Conservation (phyloP, 2,329 filamentous ascomycete species). For the Microascus cirrosus region DNA sequence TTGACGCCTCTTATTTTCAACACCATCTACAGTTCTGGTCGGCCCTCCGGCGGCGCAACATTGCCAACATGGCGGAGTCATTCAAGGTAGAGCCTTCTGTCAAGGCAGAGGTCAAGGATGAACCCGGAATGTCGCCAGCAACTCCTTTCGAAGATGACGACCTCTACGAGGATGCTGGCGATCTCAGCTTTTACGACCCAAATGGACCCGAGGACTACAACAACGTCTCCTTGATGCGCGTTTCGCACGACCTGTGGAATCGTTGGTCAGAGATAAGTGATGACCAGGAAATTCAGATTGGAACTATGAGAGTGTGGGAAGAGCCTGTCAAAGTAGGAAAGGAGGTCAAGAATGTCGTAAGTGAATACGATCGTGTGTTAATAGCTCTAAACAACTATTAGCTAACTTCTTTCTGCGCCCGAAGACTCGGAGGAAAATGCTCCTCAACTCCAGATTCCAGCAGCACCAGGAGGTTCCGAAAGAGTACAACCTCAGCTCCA, state of each 20-base stretch:
- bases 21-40: neutral
- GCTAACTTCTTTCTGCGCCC: neutral
- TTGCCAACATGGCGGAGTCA: conserved; percentile 2
- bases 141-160: conserved; percentile 50
- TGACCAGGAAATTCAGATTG: conserved; percentile 71
- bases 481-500: conserved; percentile 59
- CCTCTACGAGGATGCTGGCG: conserved; percentile 49
- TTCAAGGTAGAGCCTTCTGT: neutral
- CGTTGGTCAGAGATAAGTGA: conserved; percentile 65
- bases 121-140: conserved; percentile 31
- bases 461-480: conserved; percentile 70
- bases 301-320: conserved; percentile 55
- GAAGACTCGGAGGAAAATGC: conserved; percentile 47
- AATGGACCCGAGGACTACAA: conserved; percentile 23
- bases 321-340: conserved; percentile 41
- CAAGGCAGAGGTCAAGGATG: conserved; percentile 26
- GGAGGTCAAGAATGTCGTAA: conserved; percentile 14
- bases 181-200: conserved; percentile 44
- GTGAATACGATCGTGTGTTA: neutral
- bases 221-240: conserved; percentile 59
- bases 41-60: neutral
- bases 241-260: conserved; percentile 73
- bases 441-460: conserved; percentile 52
- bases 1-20: neutral
- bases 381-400: conserved; percentile 11